Evolutionary conservation across 2,329 filamentous ascomycete species (phyloP).

Genomic region (Alternaria viburni): DNA sequence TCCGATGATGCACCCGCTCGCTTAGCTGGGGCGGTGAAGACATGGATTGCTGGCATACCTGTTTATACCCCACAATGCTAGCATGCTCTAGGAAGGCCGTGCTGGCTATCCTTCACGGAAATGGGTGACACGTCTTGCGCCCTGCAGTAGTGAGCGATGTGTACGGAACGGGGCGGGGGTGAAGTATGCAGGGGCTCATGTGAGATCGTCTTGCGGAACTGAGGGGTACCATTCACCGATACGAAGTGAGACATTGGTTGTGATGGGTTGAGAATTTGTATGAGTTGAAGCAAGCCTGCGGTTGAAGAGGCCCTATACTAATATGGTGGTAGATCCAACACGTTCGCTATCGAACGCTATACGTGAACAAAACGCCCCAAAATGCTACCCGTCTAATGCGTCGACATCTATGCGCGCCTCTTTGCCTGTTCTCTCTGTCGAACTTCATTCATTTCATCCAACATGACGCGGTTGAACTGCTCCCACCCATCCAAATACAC

Average conservation of each 20-base stretch:
- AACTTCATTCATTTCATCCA: constrained; percentile 71
- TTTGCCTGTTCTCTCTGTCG: constrained; percentile 45
- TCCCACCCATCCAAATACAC: constrained; percentile 74
- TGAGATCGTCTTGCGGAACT: constrained; percentile 4
- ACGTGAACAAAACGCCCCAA: constrained; percentile 1
- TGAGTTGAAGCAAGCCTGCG: background rate
- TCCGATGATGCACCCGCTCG: constrained; percentile 14
- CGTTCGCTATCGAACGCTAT: background rate
- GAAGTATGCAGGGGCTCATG: constrained; percentile 12
- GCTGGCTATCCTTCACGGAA: background rate
- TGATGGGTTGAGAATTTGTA: background rate
- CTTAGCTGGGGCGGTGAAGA: constrained; percentile 27
- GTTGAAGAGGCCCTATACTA: background rate
- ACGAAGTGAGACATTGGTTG: background rate
- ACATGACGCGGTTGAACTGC: constrained; percentile 71
- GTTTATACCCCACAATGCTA: constrained; percentile 14
- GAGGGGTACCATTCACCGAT: constrained; percentile 2
- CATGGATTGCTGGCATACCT: constrained; percentile 17
- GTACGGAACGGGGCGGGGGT: constrained; percentile 10
- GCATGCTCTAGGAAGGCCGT: constrained; percentile 5
- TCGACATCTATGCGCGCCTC: constrained; percentile 2
- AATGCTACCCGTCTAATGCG: constrained; percentile 1
- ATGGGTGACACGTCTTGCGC: constrained; percentile 9
- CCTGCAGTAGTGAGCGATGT: constrained; percentile 7
- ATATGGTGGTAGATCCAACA: background rate